Evolutionary conservation across 495 filamentous ascomycete genomes (phyloP), one percentile per base, ranked within the genome.

Genomic region (Podospora conica): DNA sequence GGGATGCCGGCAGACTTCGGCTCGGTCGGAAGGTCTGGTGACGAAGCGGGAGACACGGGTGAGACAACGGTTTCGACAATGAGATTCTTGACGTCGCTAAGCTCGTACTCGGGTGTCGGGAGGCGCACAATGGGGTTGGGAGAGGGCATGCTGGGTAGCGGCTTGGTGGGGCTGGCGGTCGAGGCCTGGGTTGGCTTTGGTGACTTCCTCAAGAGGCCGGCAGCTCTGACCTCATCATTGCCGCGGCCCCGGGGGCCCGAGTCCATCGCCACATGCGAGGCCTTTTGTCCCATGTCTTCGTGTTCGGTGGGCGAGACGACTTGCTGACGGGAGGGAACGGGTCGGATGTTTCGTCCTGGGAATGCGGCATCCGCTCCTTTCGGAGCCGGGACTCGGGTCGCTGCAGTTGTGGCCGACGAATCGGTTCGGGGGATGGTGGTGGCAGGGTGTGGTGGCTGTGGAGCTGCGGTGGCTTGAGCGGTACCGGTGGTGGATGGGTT

Each of bases 341-440:
- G 77, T 3, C 74, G 71, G 56, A 76, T 75, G 31, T 77, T 73
- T 29, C 72, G 65, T 23, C 75, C 76, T 12, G 76, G 74, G 20
- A 77, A 65, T 11, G 65, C 67, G 28, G 65, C 67, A 66, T 62
- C 65, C 48, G 66, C 56, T 64, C 61, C 69, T 54, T 66, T 65
- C 33, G 67, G 61, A 12, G 66, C 57, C 23, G 68, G 71, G 22
- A 69, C 65, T 53, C 67, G 68, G 24, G 56, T 6, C 9, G 23
- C 63, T 23, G 70, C 40, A 9, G 31, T 63, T 27, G 70, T 28
- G 28, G 65, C 31, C 15, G 68, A 56, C 22, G 60, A 61, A 18
- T 28, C 24, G 57, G 63, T 3, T 8, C 18, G 62, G 22, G 63
- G 9, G 55, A 33, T 48, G 65, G 24, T 27, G 40, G 66, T 31